Percentiles rank a stretch among this genome's conserved stretches.
Conservation (phyloP, 495 filamentous ascomycete genomes). For the Beverwykella pulmonaria region DNA sequence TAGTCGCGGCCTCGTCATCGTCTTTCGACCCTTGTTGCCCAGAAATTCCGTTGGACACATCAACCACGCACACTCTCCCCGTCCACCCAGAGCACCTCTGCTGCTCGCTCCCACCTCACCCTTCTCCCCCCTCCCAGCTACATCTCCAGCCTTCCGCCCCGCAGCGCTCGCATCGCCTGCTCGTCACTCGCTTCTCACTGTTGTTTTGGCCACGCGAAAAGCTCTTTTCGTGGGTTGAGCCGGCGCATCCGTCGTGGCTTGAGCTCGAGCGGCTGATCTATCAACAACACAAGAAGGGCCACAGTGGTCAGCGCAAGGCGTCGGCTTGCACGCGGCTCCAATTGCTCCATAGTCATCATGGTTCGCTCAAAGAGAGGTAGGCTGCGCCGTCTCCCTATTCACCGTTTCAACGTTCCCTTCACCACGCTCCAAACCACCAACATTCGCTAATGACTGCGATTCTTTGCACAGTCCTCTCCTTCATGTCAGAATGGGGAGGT, state of each 20-base stretch:
- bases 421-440: background rate
- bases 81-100: background rate
- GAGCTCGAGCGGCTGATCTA: slow-evolving; percentile 3
- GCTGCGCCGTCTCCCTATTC: background rate
- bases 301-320: background rate
- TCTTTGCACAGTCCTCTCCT: slow-evolving; percentile 58
- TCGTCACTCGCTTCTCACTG: slow-evolving; percentile 15
- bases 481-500: slow-evolving; percentile 63
- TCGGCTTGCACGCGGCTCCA: background rate
- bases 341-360: slow-evolving; percentile 21
- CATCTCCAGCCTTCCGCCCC: background rate
- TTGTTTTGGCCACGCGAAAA: background rate
- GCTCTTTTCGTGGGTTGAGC: background rate
- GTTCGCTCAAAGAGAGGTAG: slow-evolving; percentile 35
- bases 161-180: background rate
- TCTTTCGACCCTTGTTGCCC: background rate
- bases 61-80: background rate
- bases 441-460: slow-evolving; percentile 14
- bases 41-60: slow-evolving; percentile 2
- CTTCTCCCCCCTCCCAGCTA: background rate
- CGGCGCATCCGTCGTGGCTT: slow-evolving; percentile 15
- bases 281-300: slow-evolving; percentile 7
- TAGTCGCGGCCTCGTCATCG: slow-evolving; percentile 2
- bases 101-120: background rate
- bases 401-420: background rate